Base-by-base conservation (phyloP, 2,329 filamentous ascomycete species). In the Calonectria ilicicola region DNA sequence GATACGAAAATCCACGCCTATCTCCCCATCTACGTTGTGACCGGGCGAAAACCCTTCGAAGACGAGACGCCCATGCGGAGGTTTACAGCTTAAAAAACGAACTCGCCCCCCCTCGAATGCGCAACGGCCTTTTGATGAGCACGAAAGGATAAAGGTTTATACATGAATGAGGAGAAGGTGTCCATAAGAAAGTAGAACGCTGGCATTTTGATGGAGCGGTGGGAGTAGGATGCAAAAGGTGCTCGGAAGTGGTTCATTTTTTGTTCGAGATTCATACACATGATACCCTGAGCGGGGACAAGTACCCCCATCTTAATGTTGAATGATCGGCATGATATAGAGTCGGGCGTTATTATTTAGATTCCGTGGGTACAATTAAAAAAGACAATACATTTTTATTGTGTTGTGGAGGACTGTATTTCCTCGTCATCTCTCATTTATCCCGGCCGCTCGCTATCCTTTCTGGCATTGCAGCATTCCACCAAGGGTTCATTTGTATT, bases 1-100 rank as follows among this genome's bases (percentile, higher is more conserved):
- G 83, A 90, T 77, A 81, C 82, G 3, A 81, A 81, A 10, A 84
- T 88, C 14, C 89, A 90, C 73, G 84, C 86, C 0, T 90, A 89
- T 70, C 81, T 87, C 73, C 84, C 84, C 29, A 80, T 89, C n/a
- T 85, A 86, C 72, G 86, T 90, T 7, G 86, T 90, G 0, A 87
- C 85, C 77, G 89, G 88, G 10, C 83, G 88, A 29, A 90, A 89
- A 74, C 89, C 89, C 1, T 82, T 81, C 65, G 81, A 80, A 0
- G 78, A 81, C 17, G 85, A 87, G 64, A 46, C 56, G 62, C 67
- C 64, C 2, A 27, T 69, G 46, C 63, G 71, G 3, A 56, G 21
- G 15, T 75, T 78, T 27, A 49, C 66, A 8, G 53, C 53, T 63
- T 78, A 40, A 68, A 17, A 17, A 27, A 23, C 14, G 23, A 27